Conservation (phyloP, 176 grass and related monocot genomes). For the Zoysia japonica region DNA sequence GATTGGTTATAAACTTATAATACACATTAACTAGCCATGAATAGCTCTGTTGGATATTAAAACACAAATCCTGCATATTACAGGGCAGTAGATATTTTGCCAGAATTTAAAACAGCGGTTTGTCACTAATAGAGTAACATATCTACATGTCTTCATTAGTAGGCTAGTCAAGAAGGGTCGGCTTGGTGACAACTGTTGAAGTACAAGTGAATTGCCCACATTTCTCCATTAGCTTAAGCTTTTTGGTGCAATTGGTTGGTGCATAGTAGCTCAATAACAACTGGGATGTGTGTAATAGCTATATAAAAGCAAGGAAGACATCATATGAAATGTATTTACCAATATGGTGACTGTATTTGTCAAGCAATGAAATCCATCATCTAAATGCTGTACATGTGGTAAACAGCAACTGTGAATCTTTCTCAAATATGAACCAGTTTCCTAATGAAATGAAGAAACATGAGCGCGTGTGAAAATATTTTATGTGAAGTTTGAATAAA, state of each 20-base stretch:
- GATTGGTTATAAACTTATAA: background rate
- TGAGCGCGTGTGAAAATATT: conserved; percentile 14
- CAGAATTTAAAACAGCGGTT: background rate
- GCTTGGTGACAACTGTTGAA: background rate
- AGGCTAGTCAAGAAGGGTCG: background rate
- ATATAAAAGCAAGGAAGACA: background rate
- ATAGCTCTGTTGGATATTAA: background rate
- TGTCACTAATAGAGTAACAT: conserved; percentile 11
- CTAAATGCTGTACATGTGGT: conserved; percentile 32
- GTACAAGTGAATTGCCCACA: too few species aligned
- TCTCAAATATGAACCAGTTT: conserved; percentile 32
- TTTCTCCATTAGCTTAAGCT: too few species aligned
- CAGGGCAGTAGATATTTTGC: background rate
- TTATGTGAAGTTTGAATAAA: background rate
- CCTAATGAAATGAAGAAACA: conserved; percentile 41
- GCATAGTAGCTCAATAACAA: background rate
- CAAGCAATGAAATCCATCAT: conserved; percentile 54
- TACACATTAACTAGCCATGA: conserved; percentile 16
- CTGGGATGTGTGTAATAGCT: conserved; percentile 13
- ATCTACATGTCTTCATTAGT: background rate
- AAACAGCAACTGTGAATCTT: conserved; percentile 48
- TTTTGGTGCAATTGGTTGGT: too few species aligned
- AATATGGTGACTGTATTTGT: conserved; percentile 53
- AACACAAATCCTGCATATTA: background rate
- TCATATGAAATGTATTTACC: conserved; percentile 54